Evolutionary conservation across 2,329 filamentous ascomycete genomes (phyloP), one percentile per base, ranked within the genome.

Genomic region (Claviceps digitariae): DNA sequence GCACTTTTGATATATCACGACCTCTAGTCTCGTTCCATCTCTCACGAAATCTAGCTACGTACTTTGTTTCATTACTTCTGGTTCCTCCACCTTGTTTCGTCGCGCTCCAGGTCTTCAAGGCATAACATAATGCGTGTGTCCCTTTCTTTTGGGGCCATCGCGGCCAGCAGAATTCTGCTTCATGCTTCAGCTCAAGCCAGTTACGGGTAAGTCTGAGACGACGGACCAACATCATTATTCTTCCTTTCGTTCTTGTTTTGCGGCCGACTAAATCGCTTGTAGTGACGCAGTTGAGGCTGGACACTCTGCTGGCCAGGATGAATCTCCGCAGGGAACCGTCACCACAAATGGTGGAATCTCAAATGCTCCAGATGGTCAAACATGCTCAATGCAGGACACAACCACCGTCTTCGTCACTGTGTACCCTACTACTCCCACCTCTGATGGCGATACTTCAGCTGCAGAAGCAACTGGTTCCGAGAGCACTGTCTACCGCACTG

Each of bases 401-500:
- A 69, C 66, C 38, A 77, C 75, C 41, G 67, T 77, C 56, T 74
- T 76, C 58, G 63, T 78, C 57, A 77, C 75, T 36, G 64, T 76
- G 50, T 67, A 66, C 51, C 67, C 70, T 15, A 62, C 64, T 54
- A 62, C 58, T 46, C 56, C 66, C 58, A 57, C 48, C 52, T 54
- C 46, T 54, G 49, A 45, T 20, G 51, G 29, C 12, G 46, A 51
- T 47, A 53, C 31, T 21, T 51, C 54, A 7, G 48, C 50, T 53
- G 40, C 52, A 27, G 55, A 50, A 20, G 55, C 43, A 21, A 54
- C 55, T 51, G 57, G 52, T 45, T 53, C 62, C 27, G 57, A 57
- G 21, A 57, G 57, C 25, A 60, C 61, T 41, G 50, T 53, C 48
- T 52, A 52, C 20, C 53, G 57, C 40, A 57, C 61, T 29, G 29